Base-by-base conservation (phyloP, 208 protist genomes). In the Phytomonas sp. region DNA sequence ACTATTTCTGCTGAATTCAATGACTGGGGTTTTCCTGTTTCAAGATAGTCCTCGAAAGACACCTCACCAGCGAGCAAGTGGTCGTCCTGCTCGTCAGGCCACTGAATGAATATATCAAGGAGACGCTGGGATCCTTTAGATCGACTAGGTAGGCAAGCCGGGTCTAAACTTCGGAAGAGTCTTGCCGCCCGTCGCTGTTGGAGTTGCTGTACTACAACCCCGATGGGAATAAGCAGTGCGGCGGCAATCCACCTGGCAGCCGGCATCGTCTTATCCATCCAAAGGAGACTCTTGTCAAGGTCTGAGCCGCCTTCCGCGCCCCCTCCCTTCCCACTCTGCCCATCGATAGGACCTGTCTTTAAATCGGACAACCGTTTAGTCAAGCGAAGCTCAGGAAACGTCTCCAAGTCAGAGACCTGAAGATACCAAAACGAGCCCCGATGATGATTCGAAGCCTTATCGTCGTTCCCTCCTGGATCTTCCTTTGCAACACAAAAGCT, bases 211-310 rank as follows among this genome's bases (percentile, higher is more conserved):
- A 89, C 86, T 12, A 83, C 80, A 32, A 85, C 74, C 11, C 70
- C 84, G 32, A 93, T 83, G 4, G 87, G 90, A 52, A 93, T 80
- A 23, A 93, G 77, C 29, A 93, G 68, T 42, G 86, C 87, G 67
- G 82, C 86, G 32, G 83, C 83, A 14, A 95, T 71, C 90, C 90
- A 95, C 12, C 87, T 74, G 29, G 87, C 85, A 30, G 81, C 87
- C 14, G 90, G 90, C 5, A 91, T 79, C n/a, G 74, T 81, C 29
- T 79, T 75, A 72, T 89, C 81, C 11, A 93, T 69, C 83, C 81
- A 92, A 34, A 92, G 72, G 19, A 56, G 16, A 56, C 45, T 56
- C 26, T 56, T 26, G 7, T 56, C 10, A 23, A 56, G 19, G 45
- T 56, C 45, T 56, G 4, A 19, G 19, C 45, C 19, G 16, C 19